Conservation (phyloP, 2,329 filamentous ascomycete species). For the Xenosphaeropsis pyriputrescens region DNA sequence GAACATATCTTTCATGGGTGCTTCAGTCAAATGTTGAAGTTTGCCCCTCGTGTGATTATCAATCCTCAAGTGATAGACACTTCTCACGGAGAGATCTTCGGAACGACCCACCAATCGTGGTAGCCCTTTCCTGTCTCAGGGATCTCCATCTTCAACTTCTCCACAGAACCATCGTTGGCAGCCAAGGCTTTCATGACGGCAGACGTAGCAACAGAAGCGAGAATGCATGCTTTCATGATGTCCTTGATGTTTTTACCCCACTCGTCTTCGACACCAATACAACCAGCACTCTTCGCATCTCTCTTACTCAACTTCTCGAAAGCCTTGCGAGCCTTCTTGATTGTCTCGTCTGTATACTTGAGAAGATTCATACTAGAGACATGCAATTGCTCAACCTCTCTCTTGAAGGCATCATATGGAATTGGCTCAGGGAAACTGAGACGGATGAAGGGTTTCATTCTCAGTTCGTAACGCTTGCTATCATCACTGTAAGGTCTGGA, state of each 20-base stretch:
- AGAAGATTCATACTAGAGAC: slow-evolving; percentile 16
- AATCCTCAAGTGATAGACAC: too few species aligned
- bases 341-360: slow-evolving; percentile 17
- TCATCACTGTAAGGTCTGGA: slow-evolving; percentile 39
- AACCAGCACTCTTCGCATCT: slow-evolving; percentile 35
- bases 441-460: slow-evolving; percentile 54
- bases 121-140: slow-evolving; percentile 37
- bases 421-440: slow-evolving; percentile 44
- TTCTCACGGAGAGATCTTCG: slow-evolving; percentile 15
- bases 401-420: slow-evolving; percentile 34
- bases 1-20: too few species aligned
- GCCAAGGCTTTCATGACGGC: slow-evolving; percentile 39
- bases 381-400: slow-evolving; percentile 26
- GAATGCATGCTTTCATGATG: slow-evolving; percentile 55
- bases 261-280: slow-evolving; percentile 39
- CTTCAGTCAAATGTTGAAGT: too few species aligned
- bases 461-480: slow-evolving; percentile 45
- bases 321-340: slow-evolving; percentile 28
- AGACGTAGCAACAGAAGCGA: slow-evolving; percentile 48
- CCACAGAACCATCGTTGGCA: slow-evolving; percentile 5
- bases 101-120: slow-evolving; percentile 52
- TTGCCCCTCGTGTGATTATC: too few species aligned
- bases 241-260: slow-evolving; percentile 47
- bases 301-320: slow-evolving; percentile 41
- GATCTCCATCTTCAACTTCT: slow-evolving; percentile 30